phyloP scores from a whole-genome alignment of 1,284 basidiomycete species.

The Sporisorium reilianum region DNA sequence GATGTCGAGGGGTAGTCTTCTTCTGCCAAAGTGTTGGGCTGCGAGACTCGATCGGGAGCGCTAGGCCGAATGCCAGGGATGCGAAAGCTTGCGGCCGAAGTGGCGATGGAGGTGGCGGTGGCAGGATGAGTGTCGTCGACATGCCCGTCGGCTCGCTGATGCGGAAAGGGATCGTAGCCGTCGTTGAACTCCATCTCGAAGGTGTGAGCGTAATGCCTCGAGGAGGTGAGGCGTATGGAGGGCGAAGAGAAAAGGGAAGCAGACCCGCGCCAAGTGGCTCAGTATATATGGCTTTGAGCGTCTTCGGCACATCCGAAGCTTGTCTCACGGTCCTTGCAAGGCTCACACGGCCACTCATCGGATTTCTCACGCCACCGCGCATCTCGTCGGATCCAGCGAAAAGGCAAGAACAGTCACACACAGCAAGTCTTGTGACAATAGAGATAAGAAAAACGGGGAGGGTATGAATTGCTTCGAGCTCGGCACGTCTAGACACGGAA shows the following conservation, averaged over 20 bases:
- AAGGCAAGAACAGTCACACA: neutral
- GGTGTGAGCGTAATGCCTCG: neutral
- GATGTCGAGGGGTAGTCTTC: neutral
- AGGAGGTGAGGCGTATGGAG: neutral
- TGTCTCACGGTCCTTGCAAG: neutral
- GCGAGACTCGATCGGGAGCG: neutral
- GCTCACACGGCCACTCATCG: neutral
- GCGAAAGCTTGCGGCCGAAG: slow-evolving; percentile 36
- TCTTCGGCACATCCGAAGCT: slow-evolving; percentile 23
- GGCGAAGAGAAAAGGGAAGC: neutral
- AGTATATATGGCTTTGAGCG: slow-evolving; percentile 18
- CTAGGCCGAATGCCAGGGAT: slow-evolving; percentile 31
- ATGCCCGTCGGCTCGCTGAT: neutral
- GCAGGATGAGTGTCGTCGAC: slow-evolving; percentile 4
- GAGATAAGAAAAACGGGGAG: slow-evolving; percentile 1
- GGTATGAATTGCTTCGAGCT: slow-evolving; percentile 22
- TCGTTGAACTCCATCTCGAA: slow-evolving; percentile 11
- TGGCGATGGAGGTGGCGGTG: slow-evolving; percentile 20
- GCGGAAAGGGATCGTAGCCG: neutral
- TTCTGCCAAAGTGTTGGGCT: neutral
- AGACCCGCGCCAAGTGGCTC: neutral
- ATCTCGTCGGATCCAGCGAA: slow-evolving; percentile 1
- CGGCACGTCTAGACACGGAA: slow-evolving; percentile 53
- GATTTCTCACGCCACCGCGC: neutral
- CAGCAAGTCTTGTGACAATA: slow-evolving; percentile 13